Percentiles rank a stretch among this genome's conserved stretches.
Evolutionary conservation across 2,329 filamentous ascomycete genomes (phyloP).

Genomic region (Colletotrichum sp.): DNA sequence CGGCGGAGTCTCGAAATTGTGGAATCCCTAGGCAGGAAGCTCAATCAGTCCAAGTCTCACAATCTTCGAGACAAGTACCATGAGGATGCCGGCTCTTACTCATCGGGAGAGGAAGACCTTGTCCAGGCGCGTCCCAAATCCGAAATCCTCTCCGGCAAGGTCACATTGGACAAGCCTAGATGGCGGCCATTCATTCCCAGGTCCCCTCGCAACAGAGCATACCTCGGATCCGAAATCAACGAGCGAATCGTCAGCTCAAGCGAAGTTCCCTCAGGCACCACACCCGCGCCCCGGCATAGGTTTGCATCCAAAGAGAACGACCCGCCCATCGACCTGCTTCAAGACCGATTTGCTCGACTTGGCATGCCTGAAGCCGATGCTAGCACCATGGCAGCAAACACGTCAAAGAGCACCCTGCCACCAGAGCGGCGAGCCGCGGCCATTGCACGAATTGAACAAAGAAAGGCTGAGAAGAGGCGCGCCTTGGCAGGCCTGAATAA

Average conservation of each 20-base stretch:
- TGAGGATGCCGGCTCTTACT: conserved; percentile 28
- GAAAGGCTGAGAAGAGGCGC: conserved; percentile 55
- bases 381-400: conserved; percentile 38
- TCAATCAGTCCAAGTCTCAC: conserved; percentile 26
- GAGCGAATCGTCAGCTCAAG: conserved; percentile 33
- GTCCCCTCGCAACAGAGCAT: conserved; percentile 41
- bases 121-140: not conserved
- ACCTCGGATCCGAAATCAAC: conserved; percentile 37
- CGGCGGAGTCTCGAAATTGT: conserved; percentile 31
- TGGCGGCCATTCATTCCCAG: conserved; percentile 49
- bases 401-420: conserved; percentile 49
- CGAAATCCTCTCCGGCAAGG: conserved; percentile 9
- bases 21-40: conserved; percentile 19
- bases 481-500: conserved; percentile 44
- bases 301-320: conserved; percentile 28
- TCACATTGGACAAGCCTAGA: conserved; percentile 35
- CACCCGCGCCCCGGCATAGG: conserved; percentile 27
- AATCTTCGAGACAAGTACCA: conserved; percentile 40
- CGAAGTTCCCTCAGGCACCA: conserved; percentile 24
- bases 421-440: conserved; percentile 59
- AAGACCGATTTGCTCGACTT: conserved; percentile 49
- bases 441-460: conserved; percentile 58
- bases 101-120: conserved; percentile 9
- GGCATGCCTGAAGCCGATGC: conserved; percentile 41
- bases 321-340: conserved; percentile 48